Evolutionary conservation across 805 yeast species (phyloP).

Genomic region (Blastobotrys americana): DNA sequence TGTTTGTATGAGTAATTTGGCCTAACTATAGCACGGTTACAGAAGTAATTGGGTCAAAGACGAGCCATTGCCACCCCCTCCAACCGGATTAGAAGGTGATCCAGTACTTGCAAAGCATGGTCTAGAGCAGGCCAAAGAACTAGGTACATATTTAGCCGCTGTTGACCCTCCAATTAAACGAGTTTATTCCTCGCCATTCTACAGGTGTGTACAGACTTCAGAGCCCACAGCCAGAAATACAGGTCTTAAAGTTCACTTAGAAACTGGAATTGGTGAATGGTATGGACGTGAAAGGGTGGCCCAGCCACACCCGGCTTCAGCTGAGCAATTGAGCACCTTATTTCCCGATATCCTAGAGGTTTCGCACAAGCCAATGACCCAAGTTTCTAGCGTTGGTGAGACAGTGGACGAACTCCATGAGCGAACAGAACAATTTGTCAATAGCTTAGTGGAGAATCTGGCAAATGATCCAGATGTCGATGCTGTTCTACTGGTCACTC

Average conservation of each 20-base stretch:
- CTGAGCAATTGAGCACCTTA: constrained; percentile 41
- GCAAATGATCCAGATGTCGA: constrained; percentile 51
- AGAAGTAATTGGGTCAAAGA: constrained; percentile 74
- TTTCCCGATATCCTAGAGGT: constrained; percentile 44
- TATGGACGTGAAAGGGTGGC: constrained; percentile 45
- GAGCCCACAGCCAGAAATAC: constrained; percentile 58
- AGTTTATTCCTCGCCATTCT: constrained; percentile 77
- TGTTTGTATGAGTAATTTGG: neutral
- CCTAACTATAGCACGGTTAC: constrained; percentile 56
- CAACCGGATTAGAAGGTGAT: constrained; percentile 87
- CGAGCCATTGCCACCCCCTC: constrained; percentile 56
- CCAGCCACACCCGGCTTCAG: constrained; percentile 61
- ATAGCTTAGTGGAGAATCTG: constrained; percentile 48
- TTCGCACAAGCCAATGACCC: constrained; percentile 47
- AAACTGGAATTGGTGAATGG: constrained; percentile 91
- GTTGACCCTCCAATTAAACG: constrained; percentile 56
- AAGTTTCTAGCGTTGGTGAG: constrained; percentile 69
- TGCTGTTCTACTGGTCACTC: constrained; percentile 68
- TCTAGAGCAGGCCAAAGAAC: constrained; percentile 73
- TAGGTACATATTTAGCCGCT: constrained; percentile 53
- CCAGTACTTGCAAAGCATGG: constrained; percentile 87
- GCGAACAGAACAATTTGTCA: constrained; percentile 53
- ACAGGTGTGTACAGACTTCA: constrained; percentile 80
- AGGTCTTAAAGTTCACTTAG: constrained; percentile 55
- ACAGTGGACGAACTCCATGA: constrained; percentile 58